Base-by-base conservation (phyloP, 2,329 filamentous ascomycete genomes). In the Aspergillus alliaceus region DNA sequence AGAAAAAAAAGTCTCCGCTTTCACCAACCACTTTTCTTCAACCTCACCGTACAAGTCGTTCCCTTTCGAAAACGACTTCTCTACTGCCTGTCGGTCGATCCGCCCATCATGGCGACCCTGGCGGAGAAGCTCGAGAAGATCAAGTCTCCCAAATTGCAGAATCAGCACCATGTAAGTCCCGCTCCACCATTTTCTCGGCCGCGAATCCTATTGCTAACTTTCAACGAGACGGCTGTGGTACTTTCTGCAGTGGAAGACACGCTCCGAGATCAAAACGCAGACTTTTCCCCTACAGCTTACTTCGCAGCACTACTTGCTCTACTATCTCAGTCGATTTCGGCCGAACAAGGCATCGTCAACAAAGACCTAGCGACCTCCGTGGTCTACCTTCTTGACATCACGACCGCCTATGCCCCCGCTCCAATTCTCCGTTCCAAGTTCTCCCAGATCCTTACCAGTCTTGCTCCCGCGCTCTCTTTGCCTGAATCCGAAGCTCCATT, bases 71-170 rank as follows among this genome's bases (percentile, higher is more conserved):
- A 62, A 31, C 51, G 59, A 57, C 61, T 64, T 66, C 66, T 64
- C 62, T 53, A 59, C 56, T 58, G 60, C 64, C 67, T 67, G 62
- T 61, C 54, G 64, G 61, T 66, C 60, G 56, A 61, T 64, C 62
- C 54, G 59, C 55, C 66, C 71, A 77, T 67, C 67, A 81, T 81
- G 79, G 75, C 76, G 79, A 86, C 86, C 76, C 80, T 98, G 70
- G 87, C 90, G 75, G 93, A 96, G 82, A 96, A 92, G 82, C 86
- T 99, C 74, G 90, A 93, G 80, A 97, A 96, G 85, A 97, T 98
- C 76, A 90, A 95, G 78, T 95, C 90, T 72, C 95, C 95, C 56
- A 96, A 96, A 77, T 86, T 97, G 69, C 91, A 98, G 77, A 96
- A 90, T 75, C 93, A 97, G 79, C 87, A 96, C 76, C 91, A 93